These are phyloP conservation scores for Rubus idaeus DNA, from an alignment of 306 rosid species.

Conservation along the genomic window DNA sequence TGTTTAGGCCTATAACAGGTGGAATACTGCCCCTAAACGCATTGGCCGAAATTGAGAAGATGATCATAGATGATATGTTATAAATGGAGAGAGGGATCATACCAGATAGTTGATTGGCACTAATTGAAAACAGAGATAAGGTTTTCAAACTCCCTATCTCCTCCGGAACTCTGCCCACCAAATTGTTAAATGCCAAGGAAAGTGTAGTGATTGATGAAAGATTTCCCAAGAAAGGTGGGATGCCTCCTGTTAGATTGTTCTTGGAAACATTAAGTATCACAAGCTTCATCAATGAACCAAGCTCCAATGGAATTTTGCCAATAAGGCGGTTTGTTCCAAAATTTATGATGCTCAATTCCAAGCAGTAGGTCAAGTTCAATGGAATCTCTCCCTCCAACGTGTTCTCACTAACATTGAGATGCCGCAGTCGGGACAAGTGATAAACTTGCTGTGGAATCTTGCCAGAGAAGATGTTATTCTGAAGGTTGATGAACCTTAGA, in stretches of 20 bases:
- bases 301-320: slow-evolving; percentile 18
- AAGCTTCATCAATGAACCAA: slow-evolving; percentile 28
- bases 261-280: neutral
- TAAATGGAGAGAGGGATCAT: slow-evolving; percentile 31
- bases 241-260: slow-evolving; percentile 30
- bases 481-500: slow-evolving; percentile 14
- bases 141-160: slow-evolving; percentile 23
- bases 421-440: slow-evolving; percentile 7
- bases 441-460: slow-evolving; percentile 34
- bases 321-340: neutral
- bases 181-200: neutral
- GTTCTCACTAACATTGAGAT: slow-evolving; percentile 11
- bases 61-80: slow-evolving; percentile 35
- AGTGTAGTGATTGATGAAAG: slow-evolving; percentile 21
- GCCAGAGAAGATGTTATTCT: slow-evolving; percentile 18
- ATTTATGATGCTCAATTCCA: neutral
- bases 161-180: slow-evolving; percentile 33
- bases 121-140: neutral
- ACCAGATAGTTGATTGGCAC: slow-evolving; percentile 20
- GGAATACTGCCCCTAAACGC: slow-evolving; percentile 37
- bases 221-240: slow-evolving; percentile 39
- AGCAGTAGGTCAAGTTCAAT: slow-evolving; percentile 24
- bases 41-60: neutral
- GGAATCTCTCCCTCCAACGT: slow-evolving; percentile 39
- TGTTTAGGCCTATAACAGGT: slow-evolving; percentile 26